A percentile compares a stretch with the other conserved stretches of the same genome.
These are phyloP conservation scores for Penicillium manginii DNA, from an alignment of 495 filamentous ascomycete species.

Conservation along the genomic window DNA sequence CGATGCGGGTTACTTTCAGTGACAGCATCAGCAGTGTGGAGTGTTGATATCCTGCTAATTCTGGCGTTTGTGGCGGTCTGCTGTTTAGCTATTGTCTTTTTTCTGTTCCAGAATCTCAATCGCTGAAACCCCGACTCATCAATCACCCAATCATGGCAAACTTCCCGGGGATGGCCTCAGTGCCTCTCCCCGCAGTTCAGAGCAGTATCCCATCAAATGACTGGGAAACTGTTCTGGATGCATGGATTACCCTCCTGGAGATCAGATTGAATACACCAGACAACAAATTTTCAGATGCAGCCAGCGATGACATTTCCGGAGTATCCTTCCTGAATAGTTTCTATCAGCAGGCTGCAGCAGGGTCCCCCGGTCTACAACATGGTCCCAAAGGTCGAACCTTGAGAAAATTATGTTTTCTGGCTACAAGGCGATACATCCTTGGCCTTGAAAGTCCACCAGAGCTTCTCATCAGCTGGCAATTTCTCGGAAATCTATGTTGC, in stretches of 20 bases:
- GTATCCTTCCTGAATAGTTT: conserved; percentile 65
- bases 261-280: conserved; percentile 63
- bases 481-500: conserved; percentile 42
- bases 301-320: conserved; percentile 58
- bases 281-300: conserved; percentile 51
- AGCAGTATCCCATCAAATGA: conserved; percentile 66
- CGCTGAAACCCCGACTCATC: background rate
- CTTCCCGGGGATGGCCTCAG: conserved; percentile 73
- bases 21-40: conserved; percentile 5
- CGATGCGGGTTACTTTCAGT: conserved; percentile 1
- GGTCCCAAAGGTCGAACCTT: conserved; percentile 56
- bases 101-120: background rate
- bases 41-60: conserved; percentile 4
- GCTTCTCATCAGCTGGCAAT: conserved; percentile 40
- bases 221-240: conserved; percentile 78
- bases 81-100: background rate
- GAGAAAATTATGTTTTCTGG: conserved; percentile 63
- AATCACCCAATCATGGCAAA: conserved; percentile 36
- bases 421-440: conserved; percentile 53
- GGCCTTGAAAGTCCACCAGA: conserved; percentile 26
- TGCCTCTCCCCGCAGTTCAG: conserved; percentile 70
- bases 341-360: conserved; percentile 53
- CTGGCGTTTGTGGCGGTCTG: background rate
- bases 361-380: conserved; percentile 41
- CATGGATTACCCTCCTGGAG: conserved; percentile 70